Percentiles rank a stretch among this genome's conserved stretches.
Conservation (phyloP, 2,329 filamentous ascomycete genomes). For the Aspergillus sp. region DNA sequence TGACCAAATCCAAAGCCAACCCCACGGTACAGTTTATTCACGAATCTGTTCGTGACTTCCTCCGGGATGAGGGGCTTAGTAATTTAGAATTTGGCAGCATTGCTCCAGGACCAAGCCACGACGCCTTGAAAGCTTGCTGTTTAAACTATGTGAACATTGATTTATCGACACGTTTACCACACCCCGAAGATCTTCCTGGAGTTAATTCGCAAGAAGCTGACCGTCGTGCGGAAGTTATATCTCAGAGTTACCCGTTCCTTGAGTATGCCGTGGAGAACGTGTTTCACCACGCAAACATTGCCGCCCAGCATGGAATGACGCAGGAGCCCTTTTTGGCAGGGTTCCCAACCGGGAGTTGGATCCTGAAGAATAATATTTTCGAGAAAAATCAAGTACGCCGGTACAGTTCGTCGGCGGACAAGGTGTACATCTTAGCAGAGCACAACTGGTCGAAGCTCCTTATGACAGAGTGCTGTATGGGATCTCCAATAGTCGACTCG, state of each 20-base stretch:
- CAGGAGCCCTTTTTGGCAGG: constrained; percentile 23
- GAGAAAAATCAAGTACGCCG: constrained; percentile 30
- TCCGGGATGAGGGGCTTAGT: constrained; percentile 29
- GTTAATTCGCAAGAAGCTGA: not conserved
- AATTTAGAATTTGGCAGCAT: constrained; percentile 28
- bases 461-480: not conserved
- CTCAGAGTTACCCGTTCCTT: constrained; percentile 39
- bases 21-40: constrained; percentile 38
- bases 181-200: not conserved
- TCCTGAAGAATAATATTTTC: constrained; percentile 33
- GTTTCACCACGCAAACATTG: constrained; percentile 30
- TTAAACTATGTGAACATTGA: constrained; percentile 6
- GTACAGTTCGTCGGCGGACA: constrained; percentile 13
- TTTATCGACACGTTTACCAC: not conserved
- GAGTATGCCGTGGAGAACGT: constrained; percentile 29
- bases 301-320: constrained; percentile 17
- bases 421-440: constrained; percentile 20
- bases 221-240: not conserved
- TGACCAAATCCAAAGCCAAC: constrained; percentile 17
- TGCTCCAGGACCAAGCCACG: constrained; percentile 39
- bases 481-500: not conserved
- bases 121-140: constrained; percentile 41
- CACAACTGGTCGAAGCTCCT: constrained; percentile 15
- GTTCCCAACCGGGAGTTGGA: constrained; percentile 34
- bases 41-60: constrained; percentile 36